phyloP scores from a whole-genome alignment of 257 asterid genomes.

The Knoxia roxburghii region DNA sequence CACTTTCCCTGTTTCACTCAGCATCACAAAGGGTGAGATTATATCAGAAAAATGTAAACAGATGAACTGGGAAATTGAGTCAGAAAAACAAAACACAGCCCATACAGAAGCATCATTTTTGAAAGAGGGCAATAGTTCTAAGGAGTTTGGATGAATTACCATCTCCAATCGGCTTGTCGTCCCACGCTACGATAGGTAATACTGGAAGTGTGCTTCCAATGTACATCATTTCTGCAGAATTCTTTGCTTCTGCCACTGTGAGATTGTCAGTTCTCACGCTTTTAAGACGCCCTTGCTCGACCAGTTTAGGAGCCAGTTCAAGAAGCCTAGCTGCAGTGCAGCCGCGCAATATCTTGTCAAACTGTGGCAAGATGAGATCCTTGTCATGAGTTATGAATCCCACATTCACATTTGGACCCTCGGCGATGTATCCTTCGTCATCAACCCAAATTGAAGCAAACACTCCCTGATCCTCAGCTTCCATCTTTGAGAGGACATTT shows the following conservation, averaged over 20 bases:
- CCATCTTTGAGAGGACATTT: constrained; percentile 71
- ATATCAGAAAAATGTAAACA: no score
- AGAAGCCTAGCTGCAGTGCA: constrained; percentile 87
- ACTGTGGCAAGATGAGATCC: constrained; percentile 64
- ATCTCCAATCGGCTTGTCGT: constrained; percentile 70
- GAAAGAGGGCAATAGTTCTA: not conserved
- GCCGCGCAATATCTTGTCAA: constrained; percentile 71
- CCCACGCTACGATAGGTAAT: constrained; percentile 68
- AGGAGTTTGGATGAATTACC: constrained; percentile 34
- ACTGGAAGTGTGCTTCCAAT: constrained; percentile 93
- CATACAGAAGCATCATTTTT: not conserved
- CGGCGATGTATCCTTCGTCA: constrained; percentile 67
- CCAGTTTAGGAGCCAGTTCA: constrained; percentile 61
- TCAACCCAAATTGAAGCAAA: constrained; percentile 76
- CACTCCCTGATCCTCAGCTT: constrained; percentile 79
- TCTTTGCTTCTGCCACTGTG: constrained; percentile 50
- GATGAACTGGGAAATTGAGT: no score
- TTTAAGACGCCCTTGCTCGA: constrained; percentile 53
- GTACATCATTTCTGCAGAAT: constrained; percentile 71
- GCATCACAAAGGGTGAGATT: not conserved
- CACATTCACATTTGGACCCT: constrained; percentile 91
- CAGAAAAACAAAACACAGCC: no score
- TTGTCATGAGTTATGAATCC: constrained; percentile 56
- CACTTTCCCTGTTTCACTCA: constrained; percentile 44
- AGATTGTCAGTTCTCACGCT: constrained; percentile 41